Conservation (phyloP, 1,284 basidiomycete species). For the Leccinum solheimii region DNA sequence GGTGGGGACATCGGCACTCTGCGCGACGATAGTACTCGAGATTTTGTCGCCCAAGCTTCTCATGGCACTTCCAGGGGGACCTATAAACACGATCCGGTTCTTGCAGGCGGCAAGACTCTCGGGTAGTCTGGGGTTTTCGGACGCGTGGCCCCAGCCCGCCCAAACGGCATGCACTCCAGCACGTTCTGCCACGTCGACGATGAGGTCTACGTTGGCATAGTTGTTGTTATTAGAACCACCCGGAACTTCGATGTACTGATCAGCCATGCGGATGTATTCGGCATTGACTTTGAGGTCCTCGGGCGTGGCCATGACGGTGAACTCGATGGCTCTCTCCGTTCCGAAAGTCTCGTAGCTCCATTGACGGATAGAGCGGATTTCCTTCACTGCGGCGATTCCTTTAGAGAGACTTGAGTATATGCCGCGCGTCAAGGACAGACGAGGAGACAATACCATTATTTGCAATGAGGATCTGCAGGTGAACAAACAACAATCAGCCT, state of each 20-base stretch:
- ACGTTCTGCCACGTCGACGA: slow-evolving; percentile 97
- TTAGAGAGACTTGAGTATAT: slow-evolving; percentile 25
- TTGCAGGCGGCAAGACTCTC: slow-evolving; percentile 90
- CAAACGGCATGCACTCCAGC: slow-evolving; percentile 98
- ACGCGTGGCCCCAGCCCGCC: slow-evolving; percentile 99
- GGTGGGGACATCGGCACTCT: slow-evolving; percentile 95
- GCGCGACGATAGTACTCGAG: slow-evolving; percentile 98
- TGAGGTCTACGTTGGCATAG: slow-evolving; percentile 99
- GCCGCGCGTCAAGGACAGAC: slow-evolving; percentile 4
- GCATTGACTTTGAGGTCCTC: slow-evolving; percentile 99
- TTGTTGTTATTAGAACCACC: slow-evolving; percentile 99
- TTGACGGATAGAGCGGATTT: slow-evolving; percentile 98
- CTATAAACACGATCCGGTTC: slow-evolving; percentile 98
- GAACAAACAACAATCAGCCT: slow-evolving; percentile 15
- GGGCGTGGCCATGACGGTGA: slow-evolving; percentile 99
- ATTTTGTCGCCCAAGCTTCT: slow-evolving; percentile 99
- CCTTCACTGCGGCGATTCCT: slow-evolving; percentile 99
- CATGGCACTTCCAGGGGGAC: slow-evolving; percentile 98
- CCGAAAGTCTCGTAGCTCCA: slow-evolving; percentile 99
- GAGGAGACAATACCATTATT: slow-evolving; percentile 76
- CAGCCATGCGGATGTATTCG: slow-evolving; percentile 99
- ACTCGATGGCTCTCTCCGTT: slow-evolving; percentile 93
- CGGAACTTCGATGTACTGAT: slow-evolving; percentile 98
- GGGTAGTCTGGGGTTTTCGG: slow-evolving; percentile 98
- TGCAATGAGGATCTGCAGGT: slow-evolving; percentile 83